phyloP scores from a whole-genome alignment of 257 asterid genomes.

The Salvia hispanica region DNA sequence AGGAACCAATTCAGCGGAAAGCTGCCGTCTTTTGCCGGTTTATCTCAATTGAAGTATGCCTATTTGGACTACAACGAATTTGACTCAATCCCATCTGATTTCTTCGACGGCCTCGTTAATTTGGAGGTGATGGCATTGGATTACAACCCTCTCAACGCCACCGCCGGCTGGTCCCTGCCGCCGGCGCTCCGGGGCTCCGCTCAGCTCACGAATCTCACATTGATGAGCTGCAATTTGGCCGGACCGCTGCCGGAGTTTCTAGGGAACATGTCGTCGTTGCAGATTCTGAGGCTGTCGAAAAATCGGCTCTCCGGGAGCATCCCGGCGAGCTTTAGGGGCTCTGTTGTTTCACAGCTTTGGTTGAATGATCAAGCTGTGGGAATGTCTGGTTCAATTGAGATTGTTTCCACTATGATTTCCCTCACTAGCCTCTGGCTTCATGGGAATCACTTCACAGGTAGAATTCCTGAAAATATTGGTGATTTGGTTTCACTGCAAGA shows the following conservation, averaged over 20 bases:
- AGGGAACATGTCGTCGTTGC: conserved; percentile 72
- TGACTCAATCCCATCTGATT: conserved; percentile 74
- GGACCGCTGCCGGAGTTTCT: conserved; percentile 77
- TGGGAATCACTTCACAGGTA: conserved; percentile 81
- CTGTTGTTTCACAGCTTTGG: conserved; percentile 56
- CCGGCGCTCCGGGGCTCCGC: conserved; percentile 56
- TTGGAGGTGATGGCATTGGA: conserved; percentile 85
- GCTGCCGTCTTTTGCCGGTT: conserved; percentile 75
- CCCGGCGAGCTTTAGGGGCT: conserved; percentile 63
- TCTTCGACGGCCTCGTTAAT: conserved; percentile 71
- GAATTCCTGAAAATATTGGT: conserved; percentile 62
- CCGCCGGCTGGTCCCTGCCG: conserved; percentile 78
- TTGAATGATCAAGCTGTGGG: conserved; percentile 69
- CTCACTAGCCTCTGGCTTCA: conserved; percentile 84
- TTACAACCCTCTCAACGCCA: conserved; percentile 62
- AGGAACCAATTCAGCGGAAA: conserved; percentile 65
- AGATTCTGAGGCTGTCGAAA: conserved; percentile 59
- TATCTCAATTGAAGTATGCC: conserved; percentile 62
- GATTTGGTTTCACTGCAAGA: conserved; percentile 54
- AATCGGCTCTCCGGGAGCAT: conserved; percentile 64
- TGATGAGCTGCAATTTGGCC: conserved; percentile 60
- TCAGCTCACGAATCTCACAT: conserved; percentile 66
- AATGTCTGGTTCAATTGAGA: conserved; percentile 71
- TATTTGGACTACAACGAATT: conserved; percentile 76
- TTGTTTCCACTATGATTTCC: conserved; percentile 55